Evolutionary conservation across 495 filamentous ascomycete genomes (phyloP), one percentile per base, ranked within the genome.

Genomic region (Penicillium cinerascens): DNA sequence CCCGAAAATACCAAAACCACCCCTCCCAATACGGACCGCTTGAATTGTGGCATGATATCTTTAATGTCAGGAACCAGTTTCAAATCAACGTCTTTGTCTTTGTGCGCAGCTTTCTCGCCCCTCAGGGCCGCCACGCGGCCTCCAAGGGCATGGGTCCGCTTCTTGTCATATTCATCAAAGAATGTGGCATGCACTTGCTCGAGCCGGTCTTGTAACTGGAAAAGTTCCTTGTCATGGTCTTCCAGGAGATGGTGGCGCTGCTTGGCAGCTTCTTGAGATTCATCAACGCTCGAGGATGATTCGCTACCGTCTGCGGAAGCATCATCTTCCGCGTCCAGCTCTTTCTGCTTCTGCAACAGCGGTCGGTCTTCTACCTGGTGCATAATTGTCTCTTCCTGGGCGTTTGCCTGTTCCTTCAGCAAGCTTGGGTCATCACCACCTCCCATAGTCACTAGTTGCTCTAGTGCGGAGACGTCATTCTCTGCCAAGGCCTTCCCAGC

Each of bases 361-460:
- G 93, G 93, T 8, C 91, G 81, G 44, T 96, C 90, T 49, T 87
- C 86, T 6, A 96, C 81, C 69, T 99, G 93, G 42, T 91, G 89
- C 61, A 89, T 85, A 15, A 99, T 80, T 1, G 85, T 82, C 60
- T 92, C 87, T 54, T 89, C 85, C 58, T 97, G 92, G 58, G 92
- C 84, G 54, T 87, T 83, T 9, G 84, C 76, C 70, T 96, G 91
- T 48, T 85, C 78, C 54, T 87, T 78, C 10, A 91, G 75, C 20
- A 88, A 65, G n/a, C 76, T 77, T 43, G 82, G 81, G 62, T 93
- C 85, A 51, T 87, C 86, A 29, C 79, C 82, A 44, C 82, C 85
- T 47, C 85, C 82, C 87, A 92, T 91, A 6, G 80, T 83, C 26
- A 89, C 84, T 2, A 92, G 69, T 52, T 89, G 87, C 49, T 91